Evolutionary conservation across 179 eudicot genomes (phyloP).

Genomic region (Heliamphora pulchella): DNA sequence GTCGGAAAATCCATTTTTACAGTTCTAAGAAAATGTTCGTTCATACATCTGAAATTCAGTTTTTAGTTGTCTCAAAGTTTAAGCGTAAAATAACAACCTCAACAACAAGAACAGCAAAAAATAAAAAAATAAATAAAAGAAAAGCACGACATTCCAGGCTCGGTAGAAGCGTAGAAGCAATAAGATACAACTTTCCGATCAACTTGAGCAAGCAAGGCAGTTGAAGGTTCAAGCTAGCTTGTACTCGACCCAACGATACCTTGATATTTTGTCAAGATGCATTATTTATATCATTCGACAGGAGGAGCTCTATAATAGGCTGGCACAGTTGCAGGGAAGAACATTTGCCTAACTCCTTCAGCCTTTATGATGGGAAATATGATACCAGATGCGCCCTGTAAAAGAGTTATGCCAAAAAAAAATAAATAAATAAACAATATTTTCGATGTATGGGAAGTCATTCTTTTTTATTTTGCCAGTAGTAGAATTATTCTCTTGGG

Average conservation of each 20-base stretch:
- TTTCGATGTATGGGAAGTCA: neutral
- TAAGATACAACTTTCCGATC: neutral
- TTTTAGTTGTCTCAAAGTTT: neutral
- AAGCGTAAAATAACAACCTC: neutral
- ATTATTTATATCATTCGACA: conserved; percentile 14
- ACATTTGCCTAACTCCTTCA: conserved; percentile 59
- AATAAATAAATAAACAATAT: neutral
- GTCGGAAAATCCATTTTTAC: neutral
- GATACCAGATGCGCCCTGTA: conserved; percentile 58
- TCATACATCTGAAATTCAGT: neutral
- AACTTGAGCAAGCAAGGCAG: neutral
- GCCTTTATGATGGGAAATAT: conserved; percentile 64
- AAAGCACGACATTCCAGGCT: neutral
- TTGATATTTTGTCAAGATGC: neutral
- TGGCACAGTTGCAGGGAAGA: conserved; percentile 55
- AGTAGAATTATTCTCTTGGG: neutral
- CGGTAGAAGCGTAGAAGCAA: conserved; percentile 1
- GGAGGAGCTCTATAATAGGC: conserved; percentile 45
- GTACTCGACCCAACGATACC: neutral
- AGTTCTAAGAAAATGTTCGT: neutral
- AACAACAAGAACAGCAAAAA: too few relatives aligned
- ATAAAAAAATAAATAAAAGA: neutral
- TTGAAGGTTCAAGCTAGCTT: neutral
- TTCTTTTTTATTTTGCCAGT: neutral
- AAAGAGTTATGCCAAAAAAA: neutral